These are phyloP conservation scores for Poterioochromonas sp. DNA, from an alignment of 352 stramenopile genomes.

Conservation along the genomic window DNA sequence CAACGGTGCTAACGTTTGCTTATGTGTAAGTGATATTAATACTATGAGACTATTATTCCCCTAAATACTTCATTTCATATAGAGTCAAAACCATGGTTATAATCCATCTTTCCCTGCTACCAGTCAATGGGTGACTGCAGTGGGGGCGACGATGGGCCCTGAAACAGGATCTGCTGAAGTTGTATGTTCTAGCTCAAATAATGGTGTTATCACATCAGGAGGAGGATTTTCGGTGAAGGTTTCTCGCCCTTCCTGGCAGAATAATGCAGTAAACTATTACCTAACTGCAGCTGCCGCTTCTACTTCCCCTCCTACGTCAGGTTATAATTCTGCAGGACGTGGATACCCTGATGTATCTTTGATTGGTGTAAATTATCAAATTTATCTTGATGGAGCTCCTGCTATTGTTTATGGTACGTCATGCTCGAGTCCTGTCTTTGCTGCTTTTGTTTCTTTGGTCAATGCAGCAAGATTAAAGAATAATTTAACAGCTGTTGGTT, in stretches of 20 bases:
- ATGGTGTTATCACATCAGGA: slow-evolving; percentile 31
- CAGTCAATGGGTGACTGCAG: slow-evolving; percentile 74
- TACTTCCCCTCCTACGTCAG: neutral
- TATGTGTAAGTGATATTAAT: too few relatives aligned
- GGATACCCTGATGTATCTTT: slow-evolving; percentile 13
- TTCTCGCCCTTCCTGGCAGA: slow-evolving; percentile 63
- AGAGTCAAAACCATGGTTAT: too few relatives aligned
- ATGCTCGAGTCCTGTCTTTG: neutral
- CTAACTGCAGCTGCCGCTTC: neutral
- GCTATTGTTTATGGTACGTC: neutral
- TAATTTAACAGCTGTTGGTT: neutral
- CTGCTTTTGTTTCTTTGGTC: slow-evolving; percentile 5
- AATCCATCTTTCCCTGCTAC: slow-evolving; percentile 35
- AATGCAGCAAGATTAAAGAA: neutral
- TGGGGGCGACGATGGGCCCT: slow-evolving; percentile 60
- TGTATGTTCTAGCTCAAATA: slow-evolving; percentile 54
- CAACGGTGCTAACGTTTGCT: neutral
- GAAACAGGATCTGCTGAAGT: neutral
- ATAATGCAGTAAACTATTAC: slow-evolving; percentile 56
- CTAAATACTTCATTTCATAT: too few relatives aligned
- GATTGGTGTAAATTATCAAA: neutral
- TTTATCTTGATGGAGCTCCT: neutral
- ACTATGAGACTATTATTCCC: too few relatives aligned
- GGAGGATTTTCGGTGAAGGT: slow-evolving; percentile 17
- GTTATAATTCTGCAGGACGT: slow-evolving; percentile 6